Base-by-base conservation (phyloP, 2,329 filamentous ascomycete species). In the Xylaria sp. region DNA sequence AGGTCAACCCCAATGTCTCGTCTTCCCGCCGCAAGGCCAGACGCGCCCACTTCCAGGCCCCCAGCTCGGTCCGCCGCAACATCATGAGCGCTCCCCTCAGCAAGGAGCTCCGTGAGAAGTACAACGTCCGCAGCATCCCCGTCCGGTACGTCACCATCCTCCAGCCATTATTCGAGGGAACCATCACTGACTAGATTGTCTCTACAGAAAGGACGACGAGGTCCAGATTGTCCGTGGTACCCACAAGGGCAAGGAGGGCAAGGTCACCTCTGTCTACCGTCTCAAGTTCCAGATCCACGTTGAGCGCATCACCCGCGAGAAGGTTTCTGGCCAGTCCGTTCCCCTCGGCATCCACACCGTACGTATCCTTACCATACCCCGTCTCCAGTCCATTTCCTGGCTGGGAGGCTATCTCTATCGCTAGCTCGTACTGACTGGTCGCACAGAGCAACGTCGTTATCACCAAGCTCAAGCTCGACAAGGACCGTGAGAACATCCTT, bases 241-340 rank as follows among this genome's bases (percentile, higher is more conserved):
- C 81, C 90, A 96, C 86, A 97, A 97, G 86, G 94, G 93, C 76
- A 91, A 92, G 75, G 93, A 97, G 84, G 94, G 94, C 84, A 97
- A 97, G 85, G 85, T 99, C 81, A 92, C 88, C 74, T 91, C 90
- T 74, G 93, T 97, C 78, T 99, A 96, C 89, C 91, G 92, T 79
- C 89, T 96, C 75, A 97, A 97, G 83, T 99, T 94, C 82, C 85
- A 92, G 76, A 88, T 99, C 77, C 93, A 97, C 87, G 80, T 99
- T 79, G 93, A 97, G 87, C 91, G 93, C 74, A 88, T 99, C 77
- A 88, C 88, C 79, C 91, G 92, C 77, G 94, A 99, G 80, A 99
- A 99, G 89, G 89, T 86, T 78, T 94, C 92, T 78, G 93, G 94
- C 81, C 92, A 97, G 84, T 90, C 87, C 77, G 92, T 97, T 59